A percentile compares a stretch with the other conserved stretches of the same genome.
Evolutionary conservation across 179 eudicot genomes (phyloP).

Genomic region (Patellifolia procumbens): DNA sequence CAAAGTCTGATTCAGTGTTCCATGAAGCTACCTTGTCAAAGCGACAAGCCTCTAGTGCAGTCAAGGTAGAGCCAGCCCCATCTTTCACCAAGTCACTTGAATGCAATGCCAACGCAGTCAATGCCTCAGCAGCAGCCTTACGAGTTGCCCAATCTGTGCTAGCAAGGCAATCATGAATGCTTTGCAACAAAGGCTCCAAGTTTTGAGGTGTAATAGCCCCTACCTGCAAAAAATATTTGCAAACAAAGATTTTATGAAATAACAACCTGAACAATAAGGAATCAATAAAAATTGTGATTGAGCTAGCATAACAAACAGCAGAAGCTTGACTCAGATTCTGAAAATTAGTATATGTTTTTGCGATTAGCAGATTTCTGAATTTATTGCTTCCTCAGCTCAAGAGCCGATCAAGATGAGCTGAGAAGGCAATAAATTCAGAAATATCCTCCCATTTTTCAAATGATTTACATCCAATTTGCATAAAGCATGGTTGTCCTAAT

Average conservation of each 20-base stretch:
- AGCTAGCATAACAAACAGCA: background rate
- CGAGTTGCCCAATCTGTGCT: slow-evolving; percentile 97
- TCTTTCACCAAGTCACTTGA: slow-evolving; percentile 67
- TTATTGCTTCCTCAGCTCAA: too few relatives aligned
- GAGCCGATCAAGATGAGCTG: too few relatives aligned
- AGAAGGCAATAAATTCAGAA: too few relatives aligned
- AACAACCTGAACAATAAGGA: background rate
- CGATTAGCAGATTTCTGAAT: background rate
- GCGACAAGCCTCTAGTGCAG: slow-evolving; percentile 76
- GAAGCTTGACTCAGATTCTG: background rate
- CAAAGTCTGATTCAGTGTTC: background rate
- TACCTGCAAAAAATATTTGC: slow-evolving; percentile 47
- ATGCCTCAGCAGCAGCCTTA: slow-evolving; percentile 94
- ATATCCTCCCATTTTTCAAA: background rate
- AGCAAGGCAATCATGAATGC: slow-evolving; percentile 78
- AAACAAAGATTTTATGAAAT: background rate
- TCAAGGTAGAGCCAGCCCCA: slow-evolving; percentile 60
- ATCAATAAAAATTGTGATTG: background rate
- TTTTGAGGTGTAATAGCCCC: slow-evolving; percentile 86
- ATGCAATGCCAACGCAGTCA: slow-evolving; percentile 68
- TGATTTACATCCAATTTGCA: background rate
- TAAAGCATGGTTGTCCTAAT: background rate
- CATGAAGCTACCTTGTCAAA: slow-evolving; percentile 76
- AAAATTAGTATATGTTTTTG: background rate
- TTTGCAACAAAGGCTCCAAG: slow-evolving; percentile 72